Percentiles rank a stretch among this genome's conserved stretches.
phyloP scores from a whole-genome alignment of 768 basidiomycete genomes.

The Mycena latifolia region DNA sequence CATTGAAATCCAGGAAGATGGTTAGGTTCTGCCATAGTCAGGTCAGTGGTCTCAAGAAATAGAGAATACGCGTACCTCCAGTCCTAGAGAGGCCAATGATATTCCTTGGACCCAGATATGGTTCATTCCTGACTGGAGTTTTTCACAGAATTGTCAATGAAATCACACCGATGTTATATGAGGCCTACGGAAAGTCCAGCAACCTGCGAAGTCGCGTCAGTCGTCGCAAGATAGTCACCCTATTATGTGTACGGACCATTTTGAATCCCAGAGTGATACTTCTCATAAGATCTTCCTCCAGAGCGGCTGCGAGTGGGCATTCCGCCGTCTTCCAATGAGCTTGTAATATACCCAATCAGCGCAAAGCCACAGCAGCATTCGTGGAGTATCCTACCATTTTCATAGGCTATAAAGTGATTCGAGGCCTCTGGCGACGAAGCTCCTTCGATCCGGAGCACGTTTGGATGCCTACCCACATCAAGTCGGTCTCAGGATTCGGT shows the following conservation, averaged over 20 bases:
- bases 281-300: neutral
- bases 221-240: neutral
- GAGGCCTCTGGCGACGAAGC: neutral
- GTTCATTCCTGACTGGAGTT: conserved; percentile 23
- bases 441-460: too few species aligned
- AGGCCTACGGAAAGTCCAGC: conserved; percentile 10
- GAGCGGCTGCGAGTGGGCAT: conserved; percentile 10
- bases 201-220: neutral
- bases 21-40: neutral
- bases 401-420: conserved; percentile 1
- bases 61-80: neutral
- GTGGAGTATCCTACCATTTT: neutral
- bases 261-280: conserved; percentile 16
- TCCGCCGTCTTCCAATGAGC: conserved; percentile 12
- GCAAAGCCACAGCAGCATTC: neutral
- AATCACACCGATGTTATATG: too few species aligned
- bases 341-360: neutral
- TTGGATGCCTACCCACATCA: conserved; percentile 14
- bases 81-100: neutral
- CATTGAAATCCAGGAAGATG: conserved; percentile 15
- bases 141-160: too few species aligned
- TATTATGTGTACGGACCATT: conserved; percentile 3
- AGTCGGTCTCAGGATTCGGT: too few species aligned
- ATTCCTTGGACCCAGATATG: conserved; percentile 2
- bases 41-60: neutral